These are phyloP conservation scores for Fusarium sambucinum DNA, from an alignment of 2,329 filamentous ascomycete genomes.

Conservation along the genomic window DNA sequence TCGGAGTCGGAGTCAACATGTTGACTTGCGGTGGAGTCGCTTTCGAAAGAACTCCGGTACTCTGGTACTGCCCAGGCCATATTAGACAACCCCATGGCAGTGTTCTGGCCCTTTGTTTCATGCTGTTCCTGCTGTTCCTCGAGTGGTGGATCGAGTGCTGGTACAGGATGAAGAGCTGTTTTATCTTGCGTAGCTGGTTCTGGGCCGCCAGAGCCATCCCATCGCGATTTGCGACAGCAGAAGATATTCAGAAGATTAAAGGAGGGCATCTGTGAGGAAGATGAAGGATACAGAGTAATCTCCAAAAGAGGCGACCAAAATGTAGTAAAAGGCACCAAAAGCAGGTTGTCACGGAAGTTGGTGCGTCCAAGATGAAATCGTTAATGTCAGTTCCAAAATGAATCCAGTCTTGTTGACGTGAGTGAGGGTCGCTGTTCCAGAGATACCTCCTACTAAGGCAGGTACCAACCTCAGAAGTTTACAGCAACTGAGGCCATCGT, in stretches of 20 bases:
- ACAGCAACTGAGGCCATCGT: conserved; percentile 5
- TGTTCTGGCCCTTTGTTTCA: not conserved
- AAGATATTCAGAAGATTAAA: conserved; percentile 34
- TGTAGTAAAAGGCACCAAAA: conserved; percentile 23
- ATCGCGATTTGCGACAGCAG: conserved; percentile 45
- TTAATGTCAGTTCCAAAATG: not conserved
- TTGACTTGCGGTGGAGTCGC: conserved; percentile 36
- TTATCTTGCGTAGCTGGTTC: not conserved
- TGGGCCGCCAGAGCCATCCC: conserved; percentile 1
- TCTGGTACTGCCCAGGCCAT: conserved; percentile 25
- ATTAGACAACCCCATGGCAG: conserved; percentile 31
- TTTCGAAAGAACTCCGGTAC: conserved; percentile 3
- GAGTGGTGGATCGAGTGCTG: not conserved
- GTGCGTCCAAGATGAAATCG: conserved; percentile 10
- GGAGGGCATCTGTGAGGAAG: not conserved
- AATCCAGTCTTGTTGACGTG: too few relatives aligned
- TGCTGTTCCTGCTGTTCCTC: not conserved
- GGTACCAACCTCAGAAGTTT: not conserved
- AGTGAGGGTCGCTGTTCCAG: too few relatives aligned
- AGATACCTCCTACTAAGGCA: not conserved
- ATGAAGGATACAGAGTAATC: conserved; percentile 8
- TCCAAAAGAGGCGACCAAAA: conserved; percentile 30
- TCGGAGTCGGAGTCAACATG: conserved; percentile 48
- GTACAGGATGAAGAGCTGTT: conserved; percentile 10
- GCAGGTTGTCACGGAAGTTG: not conserved